These are phyloP conservation scores for Trichoderma sp. DNA, from an alignment of 2,329 filamentous ascomycete genomes.

Conservation along the genomic window DNA sequence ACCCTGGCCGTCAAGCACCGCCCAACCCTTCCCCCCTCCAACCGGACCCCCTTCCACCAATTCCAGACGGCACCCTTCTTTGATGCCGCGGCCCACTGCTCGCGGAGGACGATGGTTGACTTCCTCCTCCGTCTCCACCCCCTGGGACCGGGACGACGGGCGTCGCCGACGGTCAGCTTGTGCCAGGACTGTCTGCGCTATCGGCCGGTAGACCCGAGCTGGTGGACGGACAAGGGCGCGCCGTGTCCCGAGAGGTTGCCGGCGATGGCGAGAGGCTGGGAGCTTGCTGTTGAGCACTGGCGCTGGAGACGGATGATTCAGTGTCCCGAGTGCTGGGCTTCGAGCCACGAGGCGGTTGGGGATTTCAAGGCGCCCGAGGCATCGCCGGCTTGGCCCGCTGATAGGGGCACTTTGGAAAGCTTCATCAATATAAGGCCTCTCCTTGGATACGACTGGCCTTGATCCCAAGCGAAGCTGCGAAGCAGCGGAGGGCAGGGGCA, in stretches of 20 bases:
- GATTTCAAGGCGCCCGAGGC: no score
- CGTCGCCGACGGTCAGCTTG: neutral
- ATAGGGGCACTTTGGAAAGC: no score
- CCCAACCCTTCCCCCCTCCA: neutral
- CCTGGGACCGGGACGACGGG: neutral
- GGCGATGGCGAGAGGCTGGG: neutral
- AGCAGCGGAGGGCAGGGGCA: no score
- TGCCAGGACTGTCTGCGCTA: conserved; percentile 11
- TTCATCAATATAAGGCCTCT: no score
- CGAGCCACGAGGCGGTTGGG: neutral
- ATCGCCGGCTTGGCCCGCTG: no score
- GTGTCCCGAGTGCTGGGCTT: conserved; percentile 16
- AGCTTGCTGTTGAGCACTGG: neutral
- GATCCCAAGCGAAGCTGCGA: no score
- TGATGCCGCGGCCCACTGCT: neutral
- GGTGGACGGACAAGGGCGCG: neutral
- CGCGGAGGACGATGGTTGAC: neutral
- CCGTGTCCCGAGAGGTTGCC: neutral
- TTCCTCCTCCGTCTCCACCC: neutral
- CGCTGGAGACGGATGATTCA: neutral
- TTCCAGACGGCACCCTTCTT: neutral
- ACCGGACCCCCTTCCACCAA: neutral
- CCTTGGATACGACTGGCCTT: no score
- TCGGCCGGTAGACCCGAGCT: neutral
- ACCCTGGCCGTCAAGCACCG: neutral